Base-by-base conservation (phyloP, 768 basidiomycete genomes). In the Calocybe gangraenosa region DNA sequence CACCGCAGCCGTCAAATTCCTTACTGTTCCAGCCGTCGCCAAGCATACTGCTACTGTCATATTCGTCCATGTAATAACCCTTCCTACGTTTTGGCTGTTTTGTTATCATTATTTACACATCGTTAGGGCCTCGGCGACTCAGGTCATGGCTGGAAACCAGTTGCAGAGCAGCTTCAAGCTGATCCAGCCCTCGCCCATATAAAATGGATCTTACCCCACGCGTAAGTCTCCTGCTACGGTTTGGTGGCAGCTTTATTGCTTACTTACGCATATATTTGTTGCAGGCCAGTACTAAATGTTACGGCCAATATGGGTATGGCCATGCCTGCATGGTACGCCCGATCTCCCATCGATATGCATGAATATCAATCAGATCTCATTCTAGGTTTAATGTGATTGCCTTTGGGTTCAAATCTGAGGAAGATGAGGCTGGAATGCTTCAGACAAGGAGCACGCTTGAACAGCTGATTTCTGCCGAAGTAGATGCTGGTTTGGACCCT, bases 121-220 rank as follows among this genome's bases (percentile, higher is more conserved):
- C 32, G 48, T 31, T 56, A 90, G 86, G 87, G 89, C 20, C 68
- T 91, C 33, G 88, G 89, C 18, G 84, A 88, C 54, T 72, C 77
- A 40, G 87, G 86, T 3, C 57, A 73, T 52, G 90, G 91, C 22
- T 90, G 87, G 89, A 66, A 79, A 51, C 82, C 84, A 9, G 79
- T 92, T 28, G 86, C 86, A 17, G 74, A 81, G 45, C 76, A 78
- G 72, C 75, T 92, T 56, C 70, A 72, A 51, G 40, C 40, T 1
- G 74, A 82, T 48, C 59, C 73, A 23, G 69, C 61, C 9, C 68
- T 92, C 23, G 69, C 75, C 10, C 85, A 93, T 58, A 70, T 94
- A 48, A 93, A 93, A 71, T 97, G 91, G 89, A 68, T 96, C 34
- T 69, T 96, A 21, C 92, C 92, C 15, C 82, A 89, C 62, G 84